Percentiles rank a stretch among this genome's conserved stretches.
Conservation (phyloP, 2,329 filamentous ascomycete species). For the Tolypocladium endophyticum region DNA sequence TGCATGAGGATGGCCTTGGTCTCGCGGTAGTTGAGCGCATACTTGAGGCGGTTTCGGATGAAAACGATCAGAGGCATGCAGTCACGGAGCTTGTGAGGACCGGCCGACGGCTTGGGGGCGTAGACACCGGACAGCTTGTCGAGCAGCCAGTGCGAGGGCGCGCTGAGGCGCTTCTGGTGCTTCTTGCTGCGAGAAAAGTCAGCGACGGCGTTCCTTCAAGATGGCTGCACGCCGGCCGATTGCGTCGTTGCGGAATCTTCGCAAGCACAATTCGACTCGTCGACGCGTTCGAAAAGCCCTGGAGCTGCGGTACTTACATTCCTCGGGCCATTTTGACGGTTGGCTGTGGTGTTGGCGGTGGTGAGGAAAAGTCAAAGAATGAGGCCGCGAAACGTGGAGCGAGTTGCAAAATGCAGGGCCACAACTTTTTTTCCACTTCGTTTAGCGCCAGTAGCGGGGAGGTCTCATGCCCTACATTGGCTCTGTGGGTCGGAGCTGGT, state of each 20-base stretch:
- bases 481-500: background rate
- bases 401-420: slow-evolving; percentile 16
- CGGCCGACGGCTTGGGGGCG: slow-evolving; percentile 58
- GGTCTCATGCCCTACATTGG: slow-evolving; percentile 23
- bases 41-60: slow-evolving; percentile 95
- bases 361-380: slow-evolving; percentile 20
- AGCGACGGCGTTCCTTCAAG: background rate
- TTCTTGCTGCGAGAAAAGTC: slow-evolving; percentile 59
- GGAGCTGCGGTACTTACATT: slow-evolving; percentile 35
- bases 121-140: slow-evolving; percentile 97
- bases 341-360: slow-evolving; percentile 26
- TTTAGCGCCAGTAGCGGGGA: slow-evolving; percentile 15
- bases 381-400: slow-evolving; percentile 11
- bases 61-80: slow-evolving; percentile 99
- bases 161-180: slow-evolving; percentile 99
- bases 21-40: slow-evolving; percentile 98
- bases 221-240: background rate
- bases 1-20: slow-evolving; percentile 98
- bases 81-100: slow-evolving; percentile 99
- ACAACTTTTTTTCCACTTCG: slow-evolving; percentile 16
- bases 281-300: background rate
- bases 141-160: slow-evolving; percentile 98
- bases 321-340: slow-evolving; percentile 52
- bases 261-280: background rate
- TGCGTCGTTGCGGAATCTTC: background rate